Evolutionary conservation across 495 filamentous ascomycete species (phyloP).

Genomic region (Chlorociboria aeruginascens): DNA sequence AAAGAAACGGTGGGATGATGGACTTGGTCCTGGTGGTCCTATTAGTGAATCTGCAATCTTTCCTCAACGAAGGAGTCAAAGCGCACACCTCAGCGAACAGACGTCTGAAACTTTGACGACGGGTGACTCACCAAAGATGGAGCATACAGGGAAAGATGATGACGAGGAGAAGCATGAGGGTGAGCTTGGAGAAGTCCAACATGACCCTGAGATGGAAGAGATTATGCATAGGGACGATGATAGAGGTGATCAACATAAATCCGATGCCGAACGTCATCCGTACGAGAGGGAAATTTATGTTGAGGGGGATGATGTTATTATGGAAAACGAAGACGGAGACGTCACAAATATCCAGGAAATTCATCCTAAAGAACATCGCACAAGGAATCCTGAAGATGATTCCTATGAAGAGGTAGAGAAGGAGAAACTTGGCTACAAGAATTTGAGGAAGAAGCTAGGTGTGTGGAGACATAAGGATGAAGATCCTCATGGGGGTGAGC

Average conservation of each 20-base stretch:
- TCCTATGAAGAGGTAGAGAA: conserved; percentile 32
- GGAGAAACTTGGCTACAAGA: conserved; percentile 16
- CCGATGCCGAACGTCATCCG: conserved; percentile 19
- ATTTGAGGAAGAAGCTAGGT: conserved; percentile 18
- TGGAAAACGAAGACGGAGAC: conserved; percentile 84
- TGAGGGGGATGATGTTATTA: conserved; percentile 70
- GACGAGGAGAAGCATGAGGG: conserved; percentile 21
- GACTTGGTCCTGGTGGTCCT: conserved; percentile 72
- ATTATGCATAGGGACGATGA: conserved; percentile 20
- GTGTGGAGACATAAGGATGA: conserved; percentile 16
- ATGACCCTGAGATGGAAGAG: conserved; percentile 18
- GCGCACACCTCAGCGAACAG: conserved; percentile 18
- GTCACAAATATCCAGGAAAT: conserved; percentile 41
- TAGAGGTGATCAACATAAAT: conserved; percentile 22
- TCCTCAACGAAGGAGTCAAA: conserved; percentile 46
- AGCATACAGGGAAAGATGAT: conserved; percentile 23
- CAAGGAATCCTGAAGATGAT: conserved; percentile 44
- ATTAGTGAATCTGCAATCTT: conserved; percentile 84
- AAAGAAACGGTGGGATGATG: conserved; percentile 41
- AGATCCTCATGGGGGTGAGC: conserved; percentile 12
- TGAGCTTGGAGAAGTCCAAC: conserved; percentile 14
- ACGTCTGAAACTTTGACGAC: conserved; percentile 19
- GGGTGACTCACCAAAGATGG: conserved; percentile 20
- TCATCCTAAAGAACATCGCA: conserved; percentile 34
- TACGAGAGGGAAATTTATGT: conserved; percentile 53